Evolutionary conservation across 2,329 filamentous ascomycete genomes (phyloP), one percentile per base, ranked within the genome.

Genomic region (Aspergillus sp.): DNA sequence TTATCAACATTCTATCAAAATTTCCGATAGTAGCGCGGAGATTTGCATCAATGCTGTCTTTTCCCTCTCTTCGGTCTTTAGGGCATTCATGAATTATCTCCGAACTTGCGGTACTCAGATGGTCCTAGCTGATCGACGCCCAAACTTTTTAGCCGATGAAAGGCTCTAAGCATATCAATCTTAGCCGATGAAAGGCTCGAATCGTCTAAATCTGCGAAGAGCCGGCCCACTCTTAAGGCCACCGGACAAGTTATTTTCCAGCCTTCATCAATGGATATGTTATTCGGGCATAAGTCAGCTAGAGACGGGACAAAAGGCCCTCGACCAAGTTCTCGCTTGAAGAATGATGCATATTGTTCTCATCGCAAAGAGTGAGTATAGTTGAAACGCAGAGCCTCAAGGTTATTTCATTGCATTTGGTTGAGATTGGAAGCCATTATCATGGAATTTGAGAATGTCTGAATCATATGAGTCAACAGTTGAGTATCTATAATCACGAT

Each of bases 301-400:
- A 19, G 30, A 8, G 30, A 25, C 8, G 52, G n/a, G 25, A 58
- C 47, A 59, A 77, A 80, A 0, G 73, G 73, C 5, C 77, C 75
- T n/a, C 68, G 63, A 11, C 68, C 63, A 17, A 77, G 63, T 62
- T 75, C 71, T 17, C 32, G 56, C 7, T 44, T 64, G 49, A 68
- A 74, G 73, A 54, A 73, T 44, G 50, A 74, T 64, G 36, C 64
- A 54, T 30, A 60, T 62, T 51, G 61, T 72, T 73, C 54, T 69
- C 72, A 63, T 71, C 56, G 51, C 75, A 71, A 51, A 65, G 64
- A 62, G 63, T 64, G 59, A 70, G 56, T 63, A 61, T 47, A 50
- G 57, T 51, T 69, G 66, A 50, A 64, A 64, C 17, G 57, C 19
- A 41, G 49, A 51, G 42, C 67, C 66, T 36, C 41, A 3, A 57